A percentile compares a stretch with the other conserved stretches of the same genome.
Evolutionary conservation across 441 rosid genomes (phyloP).

Genomic region (Breynia disticha): DNA sequence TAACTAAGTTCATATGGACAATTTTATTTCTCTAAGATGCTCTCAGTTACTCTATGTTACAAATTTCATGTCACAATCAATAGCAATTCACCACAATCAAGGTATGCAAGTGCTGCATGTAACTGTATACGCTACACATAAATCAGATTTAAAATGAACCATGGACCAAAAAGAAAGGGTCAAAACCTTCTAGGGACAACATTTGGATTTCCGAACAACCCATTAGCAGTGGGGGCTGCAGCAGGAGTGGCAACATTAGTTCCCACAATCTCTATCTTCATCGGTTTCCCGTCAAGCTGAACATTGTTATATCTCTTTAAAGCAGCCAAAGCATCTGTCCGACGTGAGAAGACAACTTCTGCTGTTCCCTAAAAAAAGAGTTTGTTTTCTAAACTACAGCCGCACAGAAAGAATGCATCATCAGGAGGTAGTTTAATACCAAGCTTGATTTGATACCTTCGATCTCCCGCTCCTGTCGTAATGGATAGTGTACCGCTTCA

Average conservation of each 20-base stretch:
- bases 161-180: not conserved
- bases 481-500: conserved; percentile 70
- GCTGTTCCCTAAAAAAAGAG: conserved; percentile 76
- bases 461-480: conserved; percentile 92
- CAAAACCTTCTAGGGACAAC: conserved; percentile 59
- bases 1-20: no score
- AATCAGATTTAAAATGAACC: not conserved
- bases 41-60: no score
- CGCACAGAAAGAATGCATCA: conserved; percentile 37
- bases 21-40: no score
- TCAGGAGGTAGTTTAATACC: conserved; percentile 29
- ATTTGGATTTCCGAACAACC: conserved; percentile 32
- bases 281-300: conserved; percentile 86
- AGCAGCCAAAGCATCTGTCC: conserved; percentile 71
- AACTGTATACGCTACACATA: not conserved
- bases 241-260: conserved; percentile 43
- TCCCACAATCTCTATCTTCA: conserved; percentile 89
- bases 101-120: no score
- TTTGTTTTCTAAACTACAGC: conserved; percentile 33
- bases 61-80: no score
- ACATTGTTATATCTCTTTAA: conserved; percentile 80
- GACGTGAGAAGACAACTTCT: conserved; percentile 68
- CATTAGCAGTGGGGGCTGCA: conserved; percentile 31
- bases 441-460: conserved; percentile 57
- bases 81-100: no score